These are phyloP conservation scores for Exophiala calicioides DNA, from an alignment of 2,329 filamentous ascomycete genomes.

Conservation along the genomic window DNA sequence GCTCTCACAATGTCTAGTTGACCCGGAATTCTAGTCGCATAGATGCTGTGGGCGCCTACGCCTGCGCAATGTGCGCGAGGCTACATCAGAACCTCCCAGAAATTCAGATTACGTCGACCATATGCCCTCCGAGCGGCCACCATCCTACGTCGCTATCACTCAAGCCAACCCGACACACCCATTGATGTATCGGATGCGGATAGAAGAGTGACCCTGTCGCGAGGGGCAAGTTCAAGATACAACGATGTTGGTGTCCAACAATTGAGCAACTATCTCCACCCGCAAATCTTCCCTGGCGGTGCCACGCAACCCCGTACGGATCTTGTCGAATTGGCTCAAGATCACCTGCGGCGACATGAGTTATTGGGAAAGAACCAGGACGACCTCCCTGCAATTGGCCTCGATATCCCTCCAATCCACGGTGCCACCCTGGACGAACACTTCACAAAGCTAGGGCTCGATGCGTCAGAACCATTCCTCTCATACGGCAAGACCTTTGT, in stretches of 20 bases:
- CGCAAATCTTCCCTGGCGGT: constrained; percentile 72
- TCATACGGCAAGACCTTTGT: constrained; percentile 73
- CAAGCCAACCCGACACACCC: constrained; percentile 12
- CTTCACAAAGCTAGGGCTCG: constrained; percentile 82
- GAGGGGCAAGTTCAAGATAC: constrained; percentile 62
- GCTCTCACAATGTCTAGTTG: constrained; percentile 10
- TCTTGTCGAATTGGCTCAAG: constrained; percentile 75
- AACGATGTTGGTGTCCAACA: constrained; percentile 96
- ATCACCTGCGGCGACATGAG: constrained; percentile 83
- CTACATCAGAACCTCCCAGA: constrained; percentile 32
- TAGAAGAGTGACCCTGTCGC: constrained; percentile 13
- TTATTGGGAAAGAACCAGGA: constrained; percentile 89
- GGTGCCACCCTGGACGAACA: constrained; percentile 88
- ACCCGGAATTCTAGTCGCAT: constrained; percentile 8
- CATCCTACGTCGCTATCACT: constrained; percentile 29
- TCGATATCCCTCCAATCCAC: constrained; percentile 78
- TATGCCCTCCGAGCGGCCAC: constrained; percentile 23
- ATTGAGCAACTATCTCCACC: constrained; percentile 77
- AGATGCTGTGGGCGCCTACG: constrained; percentile 33
- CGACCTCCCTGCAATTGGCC: constrained; percentile 70
- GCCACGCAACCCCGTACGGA: constrained; percentile 62
- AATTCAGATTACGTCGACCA: constrained; percentile 28
- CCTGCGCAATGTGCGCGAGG: constrained; percentile 32
- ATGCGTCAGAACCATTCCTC: constrained; percentile 84
- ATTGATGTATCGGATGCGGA: neutral